Evolutionary conservation across 2,329 filamentous ascomycete genomes (phyloP).

Genomic region (Microcyclospora tardicrescens): DNA sequence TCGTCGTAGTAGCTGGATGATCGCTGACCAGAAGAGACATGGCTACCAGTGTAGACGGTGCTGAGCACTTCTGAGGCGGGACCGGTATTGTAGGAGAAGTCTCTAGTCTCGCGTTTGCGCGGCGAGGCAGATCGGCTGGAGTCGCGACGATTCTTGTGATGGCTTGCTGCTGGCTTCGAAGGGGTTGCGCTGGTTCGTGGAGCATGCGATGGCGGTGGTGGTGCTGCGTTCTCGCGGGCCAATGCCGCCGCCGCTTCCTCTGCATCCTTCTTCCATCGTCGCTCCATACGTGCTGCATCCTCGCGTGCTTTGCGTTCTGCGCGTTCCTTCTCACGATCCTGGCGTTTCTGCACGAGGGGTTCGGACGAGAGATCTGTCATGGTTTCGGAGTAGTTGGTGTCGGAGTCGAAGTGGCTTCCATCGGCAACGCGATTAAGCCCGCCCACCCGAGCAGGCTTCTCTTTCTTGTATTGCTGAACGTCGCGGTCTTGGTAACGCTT

Average conservation of each 20-base stretch:
- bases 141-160: slow-evolving; percentile 12
- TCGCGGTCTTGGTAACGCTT: slow-evolving; percentile 47
- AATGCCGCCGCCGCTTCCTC: slow-evolving; percentile 26
- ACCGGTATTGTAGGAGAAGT: slow-evolving; percentile 22
- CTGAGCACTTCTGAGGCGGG: slow-evolving; percentile 20
- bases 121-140: slow-evolving; percentile 17
- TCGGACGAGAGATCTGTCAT: slow-evolving; percentile 30
- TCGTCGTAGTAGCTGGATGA: slow-evolving; percentile 24
- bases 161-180: slow-evolving; percentile 15
- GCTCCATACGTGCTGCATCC: slow-evolving; percentile 27
- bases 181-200: slow-evolving; percentile 15
- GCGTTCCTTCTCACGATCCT: slow-evolving; percentile 23
- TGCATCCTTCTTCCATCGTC: slow-evolving; percentile 27
- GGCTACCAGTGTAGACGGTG: slow-evolving; percentile 29
- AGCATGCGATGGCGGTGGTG: slow-evolving; percentile 10
- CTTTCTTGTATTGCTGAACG: slow-evolving; percentile 71
- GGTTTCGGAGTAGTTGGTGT: slow-evolving; percentile 50
- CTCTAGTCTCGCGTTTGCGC: slow-evolving; percentile 16
- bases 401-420: slow-evolving; percentile 65
- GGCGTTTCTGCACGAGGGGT: slow-evolving; percentile 20
- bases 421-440: slow-evolving; percentile 77
- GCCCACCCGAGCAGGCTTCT: slow-evolving; percentile 75
- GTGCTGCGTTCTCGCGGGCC: slow-evolving; percentile 20
- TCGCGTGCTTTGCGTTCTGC: slow-evolving; percentile 25
- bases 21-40: slow-evolving; percentile 7